Conservation (phyloP, 495 filamentous ascomycete species). For the Aspergillus cristatus region DNA sequence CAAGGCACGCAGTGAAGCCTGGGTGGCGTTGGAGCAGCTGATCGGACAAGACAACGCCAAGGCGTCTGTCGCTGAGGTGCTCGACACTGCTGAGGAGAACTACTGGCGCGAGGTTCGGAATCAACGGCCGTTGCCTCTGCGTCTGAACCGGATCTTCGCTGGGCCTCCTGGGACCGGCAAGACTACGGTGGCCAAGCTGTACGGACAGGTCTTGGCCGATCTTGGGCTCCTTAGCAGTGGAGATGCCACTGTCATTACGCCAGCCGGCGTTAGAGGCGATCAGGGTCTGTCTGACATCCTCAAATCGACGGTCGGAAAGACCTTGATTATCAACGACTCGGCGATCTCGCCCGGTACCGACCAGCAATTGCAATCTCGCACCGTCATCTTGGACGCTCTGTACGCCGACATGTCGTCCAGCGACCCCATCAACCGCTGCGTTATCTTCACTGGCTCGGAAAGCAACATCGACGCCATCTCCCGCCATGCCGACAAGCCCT, state of each 20-base stretch:
- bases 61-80: slow-evolving; percentile 6
- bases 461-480: neutral
- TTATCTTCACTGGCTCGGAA: slow-evolving; percentile 5
- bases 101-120: slow-evolving; percentile 10
- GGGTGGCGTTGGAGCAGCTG: slow-evolving; percentile 7
- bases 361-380: neutral
- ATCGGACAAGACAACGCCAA: slow-evolving; percentile 11
- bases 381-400: slow-evolving; percentile 5
- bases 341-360: neutral
- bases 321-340: slow-evolving; percentile 7
- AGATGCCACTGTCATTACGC: neutral
- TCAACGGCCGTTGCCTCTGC: slow-evolving; percentile 5
- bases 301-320: slow-evolving; percentile 1
- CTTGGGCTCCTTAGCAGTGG: slow-evolving; percentile 8
- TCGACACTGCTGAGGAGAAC: slow-evolving; percentile 8
- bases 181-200: slow-evolving; percentile 55
- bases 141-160: slow-evolving; percentile 10
- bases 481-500: no score
- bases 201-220: slow-evolving; percentile 42
- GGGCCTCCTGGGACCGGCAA: slow-evolving; percentile 44
- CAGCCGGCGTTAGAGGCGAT: neutral
- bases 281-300: slow-evolving; percentile 1
- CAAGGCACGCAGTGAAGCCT: slow-evolving; percentile 5
- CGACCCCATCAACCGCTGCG: slow-evolving; percentile 4
- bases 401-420: slow-evolving; percentile 1